Percentiles rank a stretch among this genome's conserved stretches.
Evolutionary conservation across 768 basidiomycete species (phyloP).

Genomic region (Auricularia cornea): DNA sequence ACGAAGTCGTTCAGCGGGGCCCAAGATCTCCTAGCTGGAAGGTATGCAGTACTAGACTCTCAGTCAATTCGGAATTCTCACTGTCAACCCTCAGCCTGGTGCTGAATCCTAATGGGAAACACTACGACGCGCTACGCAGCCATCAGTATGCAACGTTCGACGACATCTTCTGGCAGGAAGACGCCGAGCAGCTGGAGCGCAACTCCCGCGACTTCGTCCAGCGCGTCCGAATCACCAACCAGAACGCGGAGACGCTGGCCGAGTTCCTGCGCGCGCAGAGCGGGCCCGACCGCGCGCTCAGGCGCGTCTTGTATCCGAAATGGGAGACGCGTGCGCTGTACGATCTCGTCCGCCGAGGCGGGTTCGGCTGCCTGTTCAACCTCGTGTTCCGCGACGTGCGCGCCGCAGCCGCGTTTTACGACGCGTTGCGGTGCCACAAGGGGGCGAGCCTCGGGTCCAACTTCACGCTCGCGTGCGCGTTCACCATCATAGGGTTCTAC

Average conservation of each 20-base stretch:
- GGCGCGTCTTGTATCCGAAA: slow-evolving; percentile 40
- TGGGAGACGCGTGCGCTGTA: slow-evolving; percentile 36
- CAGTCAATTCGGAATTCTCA: neutral
- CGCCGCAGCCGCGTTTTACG: slow-evolving; percentile 37
- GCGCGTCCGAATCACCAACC: slow-evolving; percentile 35
- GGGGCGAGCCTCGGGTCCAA: slow-evolving; percentile 43
- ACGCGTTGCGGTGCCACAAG: slow-evolving; percentile 39
- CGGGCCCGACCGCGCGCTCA: too few relatives aligned
- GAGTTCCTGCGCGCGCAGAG: too few relatives aligned
- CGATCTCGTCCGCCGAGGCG: slow-evolving; percentile 14
- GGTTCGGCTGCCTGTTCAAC: slow-evolving; percentile 36
- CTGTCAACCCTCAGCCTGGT: slow-evolving; percentile 29
- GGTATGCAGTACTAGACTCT: slow-evolving; percentile 28
- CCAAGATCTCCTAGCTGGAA: slow-evolving; percentile 47
- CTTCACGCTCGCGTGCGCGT: slow-evolving; percentile 46
- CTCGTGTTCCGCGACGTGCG: slow-evolving; percentile 34
- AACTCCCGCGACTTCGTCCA: slow-evolving; percentile 42
- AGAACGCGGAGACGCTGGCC: slow-evolving; percentile 37
- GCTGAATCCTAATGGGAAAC: slow-evolving; percentile 35
- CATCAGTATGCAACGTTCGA: too few relatives aligned
- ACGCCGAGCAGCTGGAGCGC: slow-evolving; percentile 46
- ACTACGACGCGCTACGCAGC: slow-evolving; percentile 25
- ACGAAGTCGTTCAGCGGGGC: slow-evolving; percentile 50
- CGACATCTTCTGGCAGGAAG: slow-evolving; percentile 40
- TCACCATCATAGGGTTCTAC: slow-evolving; percentile 41